These are phyloP conservation scores for Entomortierella lignicola DNA, from an alignment of 192 early-diverging fungal species.

Conservation along the genomic window DNA sequence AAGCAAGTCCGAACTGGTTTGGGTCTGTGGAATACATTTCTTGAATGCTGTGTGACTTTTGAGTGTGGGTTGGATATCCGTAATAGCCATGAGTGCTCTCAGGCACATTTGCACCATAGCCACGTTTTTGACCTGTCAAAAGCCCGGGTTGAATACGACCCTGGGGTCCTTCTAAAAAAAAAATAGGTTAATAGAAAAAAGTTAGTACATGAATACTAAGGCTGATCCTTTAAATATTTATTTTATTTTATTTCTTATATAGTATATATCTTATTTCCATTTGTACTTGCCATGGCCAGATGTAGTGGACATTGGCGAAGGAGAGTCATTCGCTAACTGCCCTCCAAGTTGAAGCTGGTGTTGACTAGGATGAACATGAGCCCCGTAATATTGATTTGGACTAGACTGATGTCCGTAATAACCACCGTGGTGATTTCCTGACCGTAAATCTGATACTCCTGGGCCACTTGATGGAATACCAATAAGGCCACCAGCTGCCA, in stretches of 20 bases:
- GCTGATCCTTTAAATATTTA: no score
- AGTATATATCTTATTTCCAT: neutral
- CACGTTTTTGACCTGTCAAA: conserved; percentile 31
- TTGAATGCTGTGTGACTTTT: conserved; percentile 18
- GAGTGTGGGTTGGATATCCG: conserved; percentile 12
- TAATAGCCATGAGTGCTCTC: conserved; percentile 19
- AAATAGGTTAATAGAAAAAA: no score
- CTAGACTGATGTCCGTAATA: conserved; percentile 47
- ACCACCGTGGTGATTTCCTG: conserved; percentile 37
- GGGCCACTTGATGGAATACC: conserved; percentile 40
- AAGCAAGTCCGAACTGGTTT: conserved; percentile 14
- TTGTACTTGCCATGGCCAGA: conserved; percentile 25
- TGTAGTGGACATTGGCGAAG: conserved; percentile 22
- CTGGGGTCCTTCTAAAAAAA: conserved; percentile 27
- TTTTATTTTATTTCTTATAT: neutral
- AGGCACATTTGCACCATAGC: conserved; percentile 15
- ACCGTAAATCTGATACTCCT: conserved; percentile 20
- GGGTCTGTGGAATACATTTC: conserved; percentile 16
- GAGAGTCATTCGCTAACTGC: conserved; percentile 36
- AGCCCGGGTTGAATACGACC: conserved; percentile 14
- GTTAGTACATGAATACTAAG: no score
- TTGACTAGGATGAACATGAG: conserved; percentile 43
- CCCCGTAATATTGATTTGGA: conserved; percentile 32
- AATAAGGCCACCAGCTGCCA: conserved; percentile 41
- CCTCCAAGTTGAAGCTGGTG: conserved; percentile 52